Percentiles rank a stretch among this genome's conserved stretches.
These are phyloP conservation scores for Diaporthe velutina DNA, from an alignment of 2,329 filamentous ascomycete genomes.

Conservation along the genomic window DNA sequence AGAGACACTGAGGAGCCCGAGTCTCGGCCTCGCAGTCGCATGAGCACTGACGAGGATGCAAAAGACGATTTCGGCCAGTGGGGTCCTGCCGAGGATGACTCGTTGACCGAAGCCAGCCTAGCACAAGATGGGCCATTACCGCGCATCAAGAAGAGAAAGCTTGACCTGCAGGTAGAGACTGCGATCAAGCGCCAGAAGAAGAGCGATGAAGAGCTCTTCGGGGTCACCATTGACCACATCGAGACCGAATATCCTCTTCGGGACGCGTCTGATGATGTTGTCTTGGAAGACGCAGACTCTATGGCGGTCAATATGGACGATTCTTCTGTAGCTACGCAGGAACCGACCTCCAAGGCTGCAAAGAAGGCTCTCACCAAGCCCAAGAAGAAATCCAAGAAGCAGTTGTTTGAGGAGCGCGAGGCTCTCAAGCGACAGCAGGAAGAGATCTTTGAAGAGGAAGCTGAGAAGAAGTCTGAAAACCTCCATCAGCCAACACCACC, in stretches of 20 bases:
- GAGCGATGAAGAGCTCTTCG: constrained; percentile 82
- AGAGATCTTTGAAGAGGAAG: constrained; percentile 60
- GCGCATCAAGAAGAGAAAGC: constrained; percentile 77
- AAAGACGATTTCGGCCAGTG: constrained; percentile 64
- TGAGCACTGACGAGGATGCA: constrained; percentile 72
- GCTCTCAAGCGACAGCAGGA: constrained; percentile 70
- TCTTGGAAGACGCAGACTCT: constrained; percentile 60
- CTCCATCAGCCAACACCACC: constrained; percentile 46
- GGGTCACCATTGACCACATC: constrained; percentile 68
- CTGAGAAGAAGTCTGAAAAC: constrained; percentile 51
- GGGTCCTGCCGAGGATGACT: constrained; percentile 70
- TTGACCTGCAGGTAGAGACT: constrained; percentile 76
- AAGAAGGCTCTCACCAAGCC: constrained; percentile 69
- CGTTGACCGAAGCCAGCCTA: constrained; percentile 80
- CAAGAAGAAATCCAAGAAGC: constrained; percentile 85
- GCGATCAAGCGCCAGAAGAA: constrained; percentile 86
- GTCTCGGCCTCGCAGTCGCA: constrained; percentile 83
- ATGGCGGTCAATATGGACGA: constrained; percentile 60
- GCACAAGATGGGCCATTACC: constrained; percentile 66
- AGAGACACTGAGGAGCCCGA: constrained; percentile 89
- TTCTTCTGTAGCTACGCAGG: constrained; percentile 62
- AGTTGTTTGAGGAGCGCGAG: constrained; percentile 77
- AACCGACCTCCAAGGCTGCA: constrained; percentile 60
- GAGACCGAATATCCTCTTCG: constrained; percentile 62
- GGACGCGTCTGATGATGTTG: constrained; percentile 63